These are phyloP conservation scores for Lasiodiplodia theobromae DNA, from an alignment of 2,329 filamentous ascomycete genomes.

Conservation along the genomic window DNA sequence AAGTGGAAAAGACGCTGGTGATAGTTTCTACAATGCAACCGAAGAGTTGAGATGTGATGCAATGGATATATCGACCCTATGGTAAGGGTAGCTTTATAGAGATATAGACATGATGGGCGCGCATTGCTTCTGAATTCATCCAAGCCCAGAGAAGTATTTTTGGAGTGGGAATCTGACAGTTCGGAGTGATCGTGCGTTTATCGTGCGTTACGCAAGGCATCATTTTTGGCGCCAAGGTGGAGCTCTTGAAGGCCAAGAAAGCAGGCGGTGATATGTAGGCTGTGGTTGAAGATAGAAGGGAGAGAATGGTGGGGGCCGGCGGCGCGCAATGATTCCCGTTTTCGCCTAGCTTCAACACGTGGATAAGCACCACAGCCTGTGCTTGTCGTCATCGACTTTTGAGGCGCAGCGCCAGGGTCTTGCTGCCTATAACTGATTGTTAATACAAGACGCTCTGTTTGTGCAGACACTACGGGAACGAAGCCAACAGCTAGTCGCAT, in stretches of 20 bases:
- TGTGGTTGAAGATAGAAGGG: too few species aligned
- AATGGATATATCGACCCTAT: neutral
- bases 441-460: neutral
- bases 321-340: neutral
- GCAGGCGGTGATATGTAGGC: neutral
- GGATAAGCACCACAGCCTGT: neutral
- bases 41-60: too few species aligned
- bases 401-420: neutral
- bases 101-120: neutral
- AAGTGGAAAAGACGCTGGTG: neutral
- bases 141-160: neutral
- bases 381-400: slow-evolving; percentile 5
- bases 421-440: neutral
- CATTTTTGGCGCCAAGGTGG: neutral
- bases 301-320: too few species aligned
- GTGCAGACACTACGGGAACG: neutral
- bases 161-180: neutral
- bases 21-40: too few species aligned
- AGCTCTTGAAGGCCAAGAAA: neutral
- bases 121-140: neutral
- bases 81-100: neutral
- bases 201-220: neutral
- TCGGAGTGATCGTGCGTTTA: neutral
- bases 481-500: neutral
- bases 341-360: neutral